Percentiles rank a stretch among this genome's conserved stretches.
Conservation (phyloP, 352 stramenopile genomes). For the Phytophthora uliginosa region DNA sequence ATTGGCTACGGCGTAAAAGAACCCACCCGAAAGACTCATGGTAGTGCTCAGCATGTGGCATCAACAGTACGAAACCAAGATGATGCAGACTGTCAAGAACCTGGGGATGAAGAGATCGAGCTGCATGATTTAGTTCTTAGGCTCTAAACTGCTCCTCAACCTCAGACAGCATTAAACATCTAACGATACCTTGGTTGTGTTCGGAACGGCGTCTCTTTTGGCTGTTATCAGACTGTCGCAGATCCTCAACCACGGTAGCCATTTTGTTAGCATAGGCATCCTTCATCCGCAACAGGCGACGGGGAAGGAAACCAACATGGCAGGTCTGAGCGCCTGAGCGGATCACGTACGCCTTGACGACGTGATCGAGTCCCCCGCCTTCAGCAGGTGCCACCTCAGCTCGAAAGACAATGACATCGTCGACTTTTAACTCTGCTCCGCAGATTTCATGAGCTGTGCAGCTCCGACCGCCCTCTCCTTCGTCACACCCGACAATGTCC, state of each 20-base stretch:
- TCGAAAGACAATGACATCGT: background rate
- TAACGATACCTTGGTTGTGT: background rate
- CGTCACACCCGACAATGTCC: too few species aligned
- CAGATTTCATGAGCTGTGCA: too few species aligned
- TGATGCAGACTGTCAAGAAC: too few species aligned
- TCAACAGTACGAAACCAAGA: too few species aligned
- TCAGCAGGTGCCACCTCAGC: background rate
- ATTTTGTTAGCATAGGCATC: conserved; percentile 8
- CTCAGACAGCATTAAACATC: background rate
- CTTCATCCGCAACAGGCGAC: background rate
- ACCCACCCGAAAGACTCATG: too few species aligned
- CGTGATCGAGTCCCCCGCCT: background rate
- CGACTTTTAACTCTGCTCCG: too few species aligned
- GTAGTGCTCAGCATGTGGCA: too few species aligned
- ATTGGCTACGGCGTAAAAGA: too few species aligned
- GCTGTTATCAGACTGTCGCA: background rate
- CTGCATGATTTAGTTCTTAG: too few species aligned
- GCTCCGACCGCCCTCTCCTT: too few species aligned
- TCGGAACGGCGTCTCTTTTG: background rate
- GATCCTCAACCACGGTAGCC: conserved; percentile 5
- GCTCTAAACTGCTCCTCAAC: too few species aligned
- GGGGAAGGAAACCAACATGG: conserved; percentile 13
- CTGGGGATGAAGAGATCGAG: too few species aligned
- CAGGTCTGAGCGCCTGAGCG: conserved; percentile 3
- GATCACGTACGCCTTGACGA: conserved; percentile 7